Conservation (phyloP, 2,329 filamentous ascomycete genomes). For the Hymenoscyphus fructigenus region DNA sequence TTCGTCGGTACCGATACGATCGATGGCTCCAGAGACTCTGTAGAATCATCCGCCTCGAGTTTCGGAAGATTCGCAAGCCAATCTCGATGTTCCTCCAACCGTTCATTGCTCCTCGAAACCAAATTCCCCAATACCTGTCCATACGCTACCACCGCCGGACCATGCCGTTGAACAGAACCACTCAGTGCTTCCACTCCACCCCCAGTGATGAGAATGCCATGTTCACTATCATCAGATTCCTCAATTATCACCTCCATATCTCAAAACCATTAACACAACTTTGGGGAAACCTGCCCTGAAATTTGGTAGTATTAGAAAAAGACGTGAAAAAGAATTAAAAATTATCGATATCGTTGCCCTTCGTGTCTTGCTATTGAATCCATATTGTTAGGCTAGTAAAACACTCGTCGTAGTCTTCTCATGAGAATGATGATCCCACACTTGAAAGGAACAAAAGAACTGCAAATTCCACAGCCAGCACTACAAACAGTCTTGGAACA, state of each 20-base stretch:
- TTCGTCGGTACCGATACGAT: not conserved
- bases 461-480: not conserved
- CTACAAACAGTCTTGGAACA: no score
- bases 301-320: constrained; percentile 3
- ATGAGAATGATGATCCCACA: not conserved
- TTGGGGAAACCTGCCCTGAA: constrained; percentile 4
- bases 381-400: not conserved
- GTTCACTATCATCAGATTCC: not conserved
- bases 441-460: no score
- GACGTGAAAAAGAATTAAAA: not conserved
- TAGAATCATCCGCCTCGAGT: not conserved
- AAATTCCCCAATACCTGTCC: constrained; percentile 19
- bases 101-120: constrained; percentile 20
- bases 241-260: constrained; percentile 3
- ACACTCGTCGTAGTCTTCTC: not conserved
- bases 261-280: not conserved
- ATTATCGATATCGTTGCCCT: not conserved
- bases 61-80: constrained; percentile 21
- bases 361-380: not conserved
- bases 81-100: constrained; percentile 19
- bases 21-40: not conserved
- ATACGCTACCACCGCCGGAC: constrained; percentile 15
- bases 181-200: not conserved
- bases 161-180: not conserved
- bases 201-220: not conserved